These are phyloP conservation scores for Collariella sp. DNA, from an alignment of 495 filamentous ascomycete genomes.

Conservation along the genomic window DNA sequence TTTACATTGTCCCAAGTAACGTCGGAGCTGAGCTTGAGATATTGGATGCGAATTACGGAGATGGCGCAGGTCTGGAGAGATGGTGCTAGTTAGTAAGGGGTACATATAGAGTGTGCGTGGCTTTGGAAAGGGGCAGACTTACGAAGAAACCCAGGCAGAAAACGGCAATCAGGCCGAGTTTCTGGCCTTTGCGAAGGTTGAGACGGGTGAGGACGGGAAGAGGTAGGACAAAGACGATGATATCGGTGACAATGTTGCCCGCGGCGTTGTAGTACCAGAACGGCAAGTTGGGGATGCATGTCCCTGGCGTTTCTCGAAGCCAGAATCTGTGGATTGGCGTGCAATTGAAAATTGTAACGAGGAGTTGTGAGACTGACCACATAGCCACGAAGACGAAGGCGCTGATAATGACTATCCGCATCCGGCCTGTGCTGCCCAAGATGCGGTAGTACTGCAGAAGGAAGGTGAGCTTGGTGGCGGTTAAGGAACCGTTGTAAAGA, in stretches of 20 bases:
- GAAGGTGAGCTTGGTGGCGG: slow-evolving; percentile 36
- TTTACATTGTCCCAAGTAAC: slow-evolving; percentile 50
- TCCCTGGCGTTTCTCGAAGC: slow-evolving; percentile 22
- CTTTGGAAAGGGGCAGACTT: background rate
- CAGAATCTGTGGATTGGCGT: slow-evolving; percentile 33
- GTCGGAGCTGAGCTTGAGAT: slow-evolving; percentile 40
- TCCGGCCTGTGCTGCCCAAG: slow-evolving; percentile 23
- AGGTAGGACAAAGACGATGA: slow-evolving; percentile 44
- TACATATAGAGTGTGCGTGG: background rate
- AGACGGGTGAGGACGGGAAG: slow-evolving; percentile 33
- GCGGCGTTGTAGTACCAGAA: slow-evolving; percentile 44
- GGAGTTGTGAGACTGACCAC: slow-evolving; percentile 35
- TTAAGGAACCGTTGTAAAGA: slow-evolving; percentile 35
- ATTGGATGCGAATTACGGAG: slow-evolving; percentile 47
- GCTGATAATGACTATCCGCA: slow-evolving; percentile 21
- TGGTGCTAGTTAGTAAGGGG: background rate
- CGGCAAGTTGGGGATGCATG: slow-evolving; percentile 38
- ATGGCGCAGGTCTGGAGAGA: slow-evolving; percentile 41
- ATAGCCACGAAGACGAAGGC: slow-evolving; percentile 28
- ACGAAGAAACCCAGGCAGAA: slow-evolving; percentile 29
- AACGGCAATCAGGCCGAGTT: slow-evolving; percentile 21
- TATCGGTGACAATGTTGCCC: slow-evolving; percentile 46
- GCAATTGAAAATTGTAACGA: slow-evolving; percentile 35
- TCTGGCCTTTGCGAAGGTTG: slow-evolving; percentile 22
- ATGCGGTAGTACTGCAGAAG: slow-evolving; percentile 38